Conservation (phyloP, 2,329 filamentous ascomycete genomes). For the Dactylellina drechsleri region DNA sequence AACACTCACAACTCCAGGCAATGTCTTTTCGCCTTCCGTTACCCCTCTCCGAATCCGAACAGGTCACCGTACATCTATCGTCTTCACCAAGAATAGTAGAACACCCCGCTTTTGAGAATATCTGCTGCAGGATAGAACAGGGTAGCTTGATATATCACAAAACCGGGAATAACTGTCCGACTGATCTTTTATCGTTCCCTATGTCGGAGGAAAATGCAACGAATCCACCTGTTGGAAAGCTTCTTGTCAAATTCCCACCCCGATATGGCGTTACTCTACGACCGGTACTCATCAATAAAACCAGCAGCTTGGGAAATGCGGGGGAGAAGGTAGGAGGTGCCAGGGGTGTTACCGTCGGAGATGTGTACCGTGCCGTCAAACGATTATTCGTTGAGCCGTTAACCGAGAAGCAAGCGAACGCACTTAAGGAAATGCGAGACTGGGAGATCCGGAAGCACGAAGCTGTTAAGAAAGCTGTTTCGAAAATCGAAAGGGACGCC, state of each 20-base stretch:
- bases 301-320: neutral
- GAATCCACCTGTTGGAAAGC: conserved; percentile 28
- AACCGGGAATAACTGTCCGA: conserved; percentile 47
- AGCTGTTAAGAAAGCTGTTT: conserved; percentile 29
- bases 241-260: conserved; percentile 39
- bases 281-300: conserved; percentile 40
- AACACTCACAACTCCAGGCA: conserved; percentile 14
- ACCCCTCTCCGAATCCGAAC: neutral
- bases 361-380: conserved; percentile 43
- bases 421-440: conserved; percentile 36
- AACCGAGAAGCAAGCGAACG: conserved; percentile 25
- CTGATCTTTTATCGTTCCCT: conserved; percentile 33
- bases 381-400: conserved; percentile 44
- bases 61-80: neutral
- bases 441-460: conserved; percentile 47
- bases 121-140: conserved; percentile 50
- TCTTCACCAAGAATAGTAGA: conserved; percentile 8
- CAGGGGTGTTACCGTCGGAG: conserved; percentile 38
- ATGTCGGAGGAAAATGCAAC: conserved; percentile 41
- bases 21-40: conserved; percentile 29
- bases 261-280: conserved; percentile 41
- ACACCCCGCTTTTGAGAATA: conserved; percentile 51
- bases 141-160: conserved; percentile 53
- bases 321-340: neutral
- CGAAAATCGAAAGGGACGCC: conserved; percentile 30